A percentile compares a stretch with the other conserved stretches of the same genome.
These are phyloP conservation scores for Quercus parvula DNA, from an alignment of 306 rosid species.

Conservation along the genomic window DNA sequence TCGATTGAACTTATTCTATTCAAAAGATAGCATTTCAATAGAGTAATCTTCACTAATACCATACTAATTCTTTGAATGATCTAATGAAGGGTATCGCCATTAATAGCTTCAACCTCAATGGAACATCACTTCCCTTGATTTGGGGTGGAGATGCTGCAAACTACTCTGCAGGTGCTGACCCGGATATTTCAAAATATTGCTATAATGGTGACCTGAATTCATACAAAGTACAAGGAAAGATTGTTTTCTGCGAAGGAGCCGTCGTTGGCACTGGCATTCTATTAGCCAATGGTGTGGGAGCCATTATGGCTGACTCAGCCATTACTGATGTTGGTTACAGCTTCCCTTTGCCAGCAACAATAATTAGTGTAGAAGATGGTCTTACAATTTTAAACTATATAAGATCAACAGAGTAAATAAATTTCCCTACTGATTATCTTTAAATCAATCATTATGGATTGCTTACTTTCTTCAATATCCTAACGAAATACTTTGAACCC, in stretches of 20 bases:
- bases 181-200: conserved; percentile 17
- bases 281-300: conserved; percentile 19
- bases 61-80: not conserved
- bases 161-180: conserved; percentile 18
- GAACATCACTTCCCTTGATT: conserved; percentile 12
- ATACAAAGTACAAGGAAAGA: conserved; percentile 12
- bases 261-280: conserved; percentile 9
- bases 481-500: not conserved
- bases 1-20: not conserved
- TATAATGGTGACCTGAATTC: conserved; percentile 1
- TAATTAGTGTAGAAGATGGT: conserved; percentile 16
- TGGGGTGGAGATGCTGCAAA: conserved; percentile 44
- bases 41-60: not conserved
- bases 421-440: not conserved
- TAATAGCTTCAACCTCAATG: conserved; percentile 22
- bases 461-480: not conserved
- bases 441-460: no score
- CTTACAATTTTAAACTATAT: conserved; percentile 24
- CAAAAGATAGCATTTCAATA: not conserved
- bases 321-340: conserved; percentile 8
- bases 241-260: conserved; percentile 15
- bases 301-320: conserved; percentile 19
- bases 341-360: conserved; percentile 19
- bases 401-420: conserved; percentile 12
- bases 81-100: conserved; percentile 23